Conservation (phyloP, 106 monocot species). For the Apostasia ramifera region DNA sequence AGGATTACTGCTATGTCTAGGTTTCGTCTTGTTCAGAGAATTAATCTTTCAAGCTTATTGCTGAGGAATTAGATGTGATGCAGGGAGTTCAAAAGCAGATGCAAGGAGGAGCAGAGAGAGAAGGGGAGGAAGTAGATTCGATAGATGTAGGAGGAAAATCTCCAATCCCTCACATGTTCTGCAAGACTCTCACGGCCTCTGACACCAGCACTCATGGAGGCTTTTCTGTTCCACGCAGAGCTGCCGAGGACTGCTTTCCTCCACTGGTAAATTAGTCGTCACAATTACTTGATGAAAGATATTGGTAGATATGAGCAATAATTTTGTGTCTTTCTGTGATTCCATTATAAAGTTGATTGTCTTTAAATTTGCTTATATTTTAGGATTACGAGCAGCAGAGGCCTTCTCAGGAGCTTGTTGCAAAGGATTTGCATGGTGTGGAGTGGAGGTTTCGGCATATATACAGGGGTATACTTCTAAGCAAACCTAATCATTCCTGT, state of each 20-base stretch:
- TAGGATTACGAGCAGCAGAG: constrained; percentile 91
- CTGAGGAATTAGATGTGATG: background rate
- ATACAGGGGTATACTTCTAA: constrained; percentile 51
- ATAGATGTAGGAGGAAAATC: constrained; percentile 10
- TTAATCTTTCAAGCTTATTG: background rate
- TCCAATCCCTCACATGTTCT: constrained; percentile 84
- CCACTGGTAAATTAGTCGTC: constrained; percentile 48
- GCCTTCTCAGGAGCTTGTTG: constrained; percentile 91
- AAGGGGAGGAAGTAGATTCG: constrained; percentile 25
- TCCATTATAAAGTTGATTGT: background rate
- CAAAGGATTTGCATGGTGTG: constrained; percentile 87
- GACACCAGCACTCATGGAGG: constrained; percentile 99
- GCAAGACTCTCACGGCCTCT: constrained; percentile 96
- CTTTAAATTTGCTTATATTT: background rate
- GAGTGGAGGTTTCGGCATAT: constrained; percentile 94
- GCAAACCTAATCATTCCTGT: too few relatives aligned
- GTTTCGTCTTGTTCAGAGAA: background rate
- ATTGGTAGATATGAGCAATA: too few relatives aligned
- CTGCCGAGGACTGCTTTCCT: constrained; percentile 98
- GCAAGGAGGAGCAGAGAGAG: constrained; percentile 24
- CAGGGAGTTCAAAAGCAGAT: constrained; percentile 33
- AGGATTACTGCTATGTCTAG: too few relatives aligned
- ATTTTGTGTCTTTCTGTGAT: too few relatives aligned
- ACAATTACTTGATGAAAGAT: too few relatives aligned
- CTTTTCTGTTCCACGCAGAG: constrained; percentile 93